Percentiles rank a stretch among this genome's conserved stretches.
Evolutionary conservation across 164 flowering plant species (phyloP).

Genomic region (Vitis labrusca): DNA sequence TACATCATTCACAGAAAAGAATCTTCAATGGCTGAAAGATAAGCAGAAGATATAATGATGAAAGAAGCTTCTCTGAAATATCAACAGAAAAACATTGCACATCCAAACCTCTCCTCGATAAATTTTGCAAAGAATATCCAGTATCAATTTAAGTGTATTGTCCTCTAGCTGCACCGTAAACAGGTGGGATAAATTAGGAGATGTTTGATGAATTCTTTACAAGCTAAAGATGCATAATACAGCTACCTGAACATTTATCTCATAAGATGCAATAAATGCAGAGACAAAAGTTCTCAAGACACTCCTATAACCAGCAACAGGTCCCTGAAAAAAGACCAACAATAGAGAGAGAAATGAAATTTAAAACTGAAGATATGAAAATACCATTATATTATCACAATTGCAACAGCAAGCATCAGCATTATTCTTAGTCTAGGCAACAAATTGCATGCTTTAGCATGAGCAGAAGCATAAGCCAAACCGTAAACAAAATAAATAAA

Average conservation of each 20-base stretch:
- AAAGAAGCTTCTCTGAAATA: background rate
- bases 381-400: background rate
- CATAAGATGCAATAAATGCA: constrained; percentile 92
- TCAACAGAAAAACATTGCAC: constrained; percentile 1
- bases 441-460: background rate
- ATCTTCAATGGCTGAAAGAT: constrained; percentile 6
- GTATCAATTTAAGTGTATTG: constrained; percentile 50
- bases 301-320: constrained; percentile 81
- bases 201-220: background rate
- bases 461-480: background rate
- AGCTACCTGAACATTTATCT: constrained; percentile 80
- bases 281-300: constrained; percentile 88
- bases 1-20: constrained; percentile 30
- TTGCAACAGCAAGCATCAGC: background rate
- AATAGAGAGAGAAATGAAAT: background rate
- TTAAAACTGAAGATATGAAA: background rate
- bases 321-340: constrained; percentile 49
- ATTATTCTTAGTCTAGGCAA: background rate
- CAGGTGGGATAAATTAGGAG: constrained; percentile 13
- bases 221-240: constrained; percentile 3
- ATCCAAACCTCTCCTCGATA: constrained; percentile 86
- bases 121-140: constrained; percentile 75
- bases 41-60: background rate
- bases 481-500: background rate
- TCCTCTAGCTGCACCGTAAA: constrained; percentile 68